These are phyloP conservation scores for Rhodamnia rubescens DNA, from an alignment of 345 rosid species.

Conservation along the genomic window DNA sequence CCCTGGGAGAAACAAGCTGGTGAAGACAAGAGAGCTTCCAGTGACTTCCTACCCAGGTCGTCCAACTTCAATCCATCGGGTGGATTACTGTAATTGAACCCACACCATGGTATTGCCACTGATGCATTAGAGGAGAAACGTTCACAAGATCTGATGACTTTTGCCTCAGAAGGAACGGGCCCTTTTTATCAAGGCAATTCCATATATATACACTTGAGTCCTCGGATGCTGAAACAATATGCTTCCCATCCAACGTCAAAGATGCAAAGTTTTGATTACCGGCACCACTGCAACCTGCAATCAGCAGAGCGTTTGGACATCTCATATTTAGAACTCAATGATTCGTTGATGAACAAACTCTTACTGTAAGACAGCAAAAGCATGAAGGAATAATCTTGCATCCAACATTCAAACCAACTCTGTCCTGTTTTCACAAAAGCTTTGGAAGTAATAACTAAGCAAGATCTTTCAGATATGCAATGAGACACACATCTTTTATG, in stretches of 20 bases:
- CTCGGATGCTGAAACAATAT: conserved; percentile 69
- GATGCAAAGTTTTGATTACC: conserved; percentile 61
- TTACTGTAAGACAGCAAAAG: background rate
- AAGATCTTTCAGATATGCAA: background rate
- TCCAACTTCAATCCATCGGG: conserved; percentile 14
- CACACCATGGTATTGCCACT: conserved; percentile 77
- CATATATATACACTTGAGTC: conserved; percentile 74
- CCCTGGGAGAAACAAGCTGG: conserved; percentile 46
- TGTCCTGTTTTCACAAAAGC: background rate
- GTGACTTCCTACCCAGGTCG: conserved; percentile 5
- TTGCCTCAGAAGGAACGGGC: conserved; percentile 16
- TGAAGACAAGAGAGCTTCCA: conserved; percentile 24
- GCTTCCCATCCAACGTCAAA: conserved; percentile 72
- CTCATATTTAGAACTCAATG: background rate
- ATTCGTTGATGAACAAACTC: background rate
- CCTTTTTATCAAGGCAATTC: conserved; percentile 36
- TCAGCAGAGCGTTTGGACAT: background rate
- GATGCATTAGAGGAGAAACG: conserved; percentile 67
- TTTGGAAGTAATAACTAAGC: background rate
- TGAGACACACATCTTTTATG: background rate
- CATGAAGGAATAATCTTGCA: background rate
- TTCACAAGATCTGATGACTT: conserved; percentile 53
- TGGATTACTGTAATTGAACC: conserved; percentile 20
- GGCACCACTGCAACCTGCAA: conserved; percentile 13
- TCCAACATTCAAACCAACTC: background rate